Percentiles rank a stretch among this genome's conserved stretches.
Evolutionary conservation across 1,284 basidiomycete species (phyloP).

Genomic region (Apiotrichum montevideense): DNA sequence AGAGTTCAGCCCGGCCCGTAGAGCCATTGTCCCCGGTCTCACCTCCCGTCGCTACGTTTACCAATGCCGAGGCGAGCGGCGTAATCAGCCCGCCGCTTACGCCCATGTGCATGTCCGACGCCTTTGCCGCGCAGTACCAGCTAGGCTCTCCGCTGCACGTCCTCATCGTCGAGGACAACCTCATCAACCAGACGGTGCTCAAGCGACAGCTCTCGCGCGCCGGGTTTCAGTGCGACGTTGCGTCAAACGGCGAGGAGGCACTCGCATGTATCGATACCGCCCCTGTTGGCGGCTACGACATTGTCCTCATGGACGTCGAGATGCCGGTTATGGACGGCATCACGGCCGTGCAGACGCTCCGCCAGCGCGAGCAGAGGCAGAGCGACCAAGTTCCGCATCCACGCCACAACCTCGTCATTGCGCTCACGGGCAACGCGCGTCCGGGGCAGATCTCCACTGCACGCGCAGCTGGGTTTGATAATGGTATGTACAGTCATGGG

Average conservation of each 20-base stretch:
- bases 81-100: background rate
- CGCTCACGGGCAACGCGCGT: slow-evolving; percentile 41
- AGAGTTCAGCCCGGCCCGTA: too few relatives aligned
- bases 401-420: slow-evolving; percentile 29
- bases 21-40: too few relatives aligned
- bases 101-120: background rate
- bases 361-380: slow-evolving; percentile 26
- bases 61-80: background rate
- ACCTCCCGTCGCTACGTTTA: too few relatives aligned
- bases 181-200: slow-evolving; percentile 49
- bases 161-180: slow-evolving; percentile 47
- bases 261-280: slow-evolving; percentile 21
- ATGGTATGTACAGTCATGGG: slow-evolving; percentile 14
- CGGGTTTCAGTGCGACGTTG: slow-evolving; percentile 37
- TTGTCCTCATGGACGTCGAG: slow-evolving; percentile 30
- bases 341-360: slow-evolving; percentile 34
- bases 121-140: background rate
- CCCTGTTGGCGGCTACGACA: slow-evolving; percentile 12
- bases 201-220: slow-evolving; percentile 45
- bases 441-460: slow-evolving; percentile 38
- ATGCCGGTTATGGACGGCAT: slow-evolving; percentile 45
- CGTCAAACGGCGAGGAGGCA: slow-evolving; percentile 47
- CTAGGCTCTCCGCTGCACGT: slow-evolving; percentile 17
- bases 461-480: slow-evolving; percentile 24
- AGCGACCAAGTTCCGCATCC: background rate